These are phyloP conservation scores for Colletotrichum lupini DNA, from an alignment of 2,329 filamentous ascomycete genomes.

Conservation along the genomic window DNA sequence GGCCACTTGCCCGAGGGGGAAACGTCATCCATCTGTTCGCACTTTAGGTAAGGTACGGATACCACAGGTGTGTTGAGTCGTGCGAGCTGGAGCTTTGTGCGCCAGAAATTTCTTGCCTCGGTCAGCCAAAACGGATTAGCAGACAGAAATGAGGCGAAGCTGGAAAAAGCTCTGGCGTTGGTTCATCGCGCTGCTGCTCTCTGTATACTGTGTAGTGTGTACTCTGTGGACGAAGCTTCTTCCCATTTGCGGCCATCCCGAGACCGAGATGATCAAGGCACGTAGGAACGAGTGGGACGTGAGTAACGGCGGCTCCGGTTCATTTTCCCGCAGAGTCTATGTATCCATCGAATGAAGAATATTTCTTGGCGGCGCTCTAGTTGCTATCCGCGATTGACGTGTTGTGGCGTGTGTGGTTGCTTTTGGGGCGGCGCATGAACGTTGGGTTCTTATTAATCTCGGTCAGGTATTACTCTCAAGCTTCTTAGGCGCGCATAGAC, in stretches of 20 bases:
- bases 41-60: too few relatives aligned
- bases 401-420: too few relatives aligned
- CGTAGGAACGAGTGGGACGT: conserved; percentile 23
- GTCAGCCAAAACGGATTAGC: conserved; percentile 18
- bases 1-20: conserved; percentile 21
- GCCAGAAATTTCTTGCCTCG: conserved; percentile 9
- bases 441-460: not conserved
- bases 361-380: not conserved
- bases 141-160: not conserved
- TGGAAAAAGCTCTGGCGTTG: not conserved
- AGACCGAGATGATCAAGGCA: conserved; percentile 7
- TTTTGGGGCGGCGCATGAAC: conserved; percentile 13
- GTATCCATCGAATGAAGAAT: not conserved
- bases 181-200: not conserved
- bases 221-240: not conserved
- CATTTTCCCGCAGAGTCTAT: not conserved
- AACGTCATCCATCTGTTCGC: conserved; percentile 25
- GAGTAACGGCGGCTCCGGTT: conserved; percentile 16
- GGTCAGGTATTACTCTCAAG: not conserved
- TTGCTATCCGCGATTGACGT: not conserved
- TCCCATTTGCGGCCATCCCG: conserved; percentile 20
- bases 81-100: not conserved
- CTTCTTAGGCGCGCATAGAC: conserved; percentile 8
- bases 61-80: conserved; percentile 7
- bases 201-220: not conserved